Evolutionary conservation across 1,284 basidiomycete genomes (phyloP).

Genomic region (Dichomitus squalens): DNA sequence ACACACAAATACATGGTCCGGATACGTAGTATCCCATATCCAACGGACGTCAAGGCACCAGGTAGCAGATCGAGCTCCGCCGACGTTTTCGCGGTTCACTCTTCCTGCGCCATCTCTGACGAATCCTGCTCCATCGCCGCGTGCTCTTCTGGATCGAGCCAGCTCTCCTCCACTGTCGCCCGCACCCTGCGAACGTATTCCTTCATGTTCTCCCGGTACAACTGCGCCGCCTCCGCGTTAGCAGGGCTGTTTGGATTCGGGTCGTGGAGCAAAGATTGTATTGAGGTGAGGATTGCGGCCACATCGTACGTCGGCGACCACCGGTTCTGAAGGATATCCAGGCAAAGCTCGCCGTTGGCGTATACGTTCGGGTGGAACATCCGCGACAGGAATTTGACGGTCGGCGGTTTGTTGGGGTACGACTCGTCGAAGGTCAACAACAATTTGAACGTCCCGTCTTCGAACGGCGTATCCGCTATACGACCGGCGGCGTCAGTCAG

Average conservation of each 20-base stretch:
- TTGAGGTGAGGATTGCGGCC: constrained; percentile 94
- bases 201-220: constrained; percentile 98
- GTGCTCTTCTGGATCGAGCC: constrained; percentile 83
- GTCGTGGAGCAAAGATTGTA: constrained; percentile 94
- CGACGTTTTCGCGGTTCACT: background rate
- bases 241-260: constrained; percentile 98
- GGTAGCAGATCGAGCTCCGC: too few relatives aligned
- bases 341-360: constrained; percentile 95
- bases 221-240: constrained; percentile 95
- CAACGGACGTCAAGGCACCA: background rate
- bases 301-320: constrained; percentile 99
- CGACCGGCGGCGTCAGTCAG: background rate
- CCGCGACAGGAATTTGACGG: constrained; percentile 94
- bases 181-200: constrained; percentile 94
- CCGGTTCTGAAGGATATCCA: constrained; percentile 97
- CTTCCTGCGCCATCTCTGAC: background rate
- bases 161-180: constrained; percentile 88
- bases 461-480: constrained; percentile 95
- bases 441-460: constrained; percentile 98
- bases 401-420: constrained; percentile 97
- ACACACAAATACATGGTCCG: background rate
- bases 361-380: constrained; percentile 99
- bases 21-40: background rate
- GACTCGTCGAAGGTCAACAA: constrained; percentile 95
- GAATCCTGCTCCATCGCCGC: constrained; percentile 45